Evolutionary conservation across 306 rosid species (phyloP), one percentile per base, ranked within the genome.

Genomic region (Fragaria vesca): DNA sequence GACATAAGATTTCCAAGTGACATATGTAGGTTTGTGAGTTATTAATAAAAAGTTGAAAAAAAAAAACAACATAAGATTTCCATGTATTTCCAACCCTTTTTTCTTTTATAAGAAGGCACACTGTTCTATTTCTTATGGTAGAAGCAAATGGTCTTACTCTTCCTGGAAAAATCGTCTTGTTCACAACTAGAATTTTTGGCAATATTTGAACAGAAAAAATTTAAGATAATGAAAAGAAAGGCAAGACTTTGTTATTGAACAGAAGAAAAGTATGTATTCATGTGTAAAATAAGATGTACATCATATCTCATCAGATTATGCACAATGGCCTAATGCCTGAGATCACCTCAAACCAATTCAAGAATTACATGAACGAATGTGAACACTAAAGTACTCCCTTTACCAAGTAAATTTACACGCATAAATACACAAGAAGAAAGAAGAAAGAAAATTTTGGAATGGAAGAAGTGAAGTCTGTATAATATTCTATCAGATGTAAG

Each of bases 401-500:
- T 8, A 7, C 26, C 1, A 67, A 42, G 26, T 67, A 13, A 46
- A 24, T 24, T 16, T 26, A 2, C 30, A 21, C 4, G 6, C 50
- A 34, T 43, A 58, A 52, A 34, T 43, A 26, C 78, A 42, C 34
- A 18, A 30, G 21, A 50, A 50, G 20, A 61, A 21, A 61, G 36
- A 10, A 61, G 28, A n/a, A 55, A 55, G 18, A 30, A 48, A 69
- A 21, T 4, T 0, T 16, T 20, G 48, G 21, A 51, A 36, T 6
- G 2, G 28, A 21, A 17, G 58, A 17, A 74, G 8, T 52, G 9
- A 55, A 60, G 43, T 34, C 12, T 13, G 30, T 60, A 17, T 43
- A 43, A 43, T 43, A 60, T 43, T 15, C 8, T 21, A 47, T 94
- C 76, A 92, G 18, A 95, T 76, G 34, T 85, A 84, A 73, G 97